phyloP scores from a whole-genome alignment of 73 alveolate species.

The Paramecium sonneborni region DNA sequence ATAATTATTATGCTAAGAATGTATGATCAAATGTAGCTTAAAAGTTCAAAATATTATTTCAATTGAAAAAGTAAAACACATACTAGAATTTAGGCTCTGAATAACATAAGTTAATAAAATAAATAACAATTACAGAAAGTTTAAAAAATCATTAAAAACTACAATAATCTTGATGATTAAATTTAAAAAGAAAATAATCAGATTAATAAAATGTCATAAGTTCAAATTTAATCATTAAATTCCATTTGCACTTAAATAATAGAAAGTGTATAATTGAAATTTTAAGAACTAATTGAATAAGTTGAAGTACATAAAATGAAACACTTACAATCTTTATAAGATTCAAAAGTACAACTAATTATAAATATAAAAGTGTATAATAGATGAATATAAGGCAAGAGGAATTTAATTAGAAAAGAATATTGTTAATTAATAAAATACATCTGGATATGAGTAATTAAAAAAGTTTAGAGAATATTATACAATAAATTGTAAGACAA shows the following conservation, averaged over 20 bases:
- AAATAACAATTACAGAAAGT: conserved; percentile 1
- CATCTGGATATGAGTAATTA: conserved; percentile 11
- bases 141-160: conserved; percentile 16
- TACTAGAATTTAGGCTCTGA: neutral
- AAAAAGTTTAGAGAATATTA: conserved; percentile 13
- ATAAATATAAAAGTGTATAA: neutral
- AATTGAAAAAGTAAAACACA: neutral
- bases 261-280: neutral
- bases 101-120: neutral
- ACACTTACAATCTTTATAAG: neutral
- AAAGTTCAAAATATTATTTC: neutral
- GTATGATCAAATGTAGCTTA: conserved; percentile 21
- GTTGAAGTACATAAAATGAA: conserved; percentile 38
- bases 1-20: conserved; percentile 2
- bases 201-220: neutral
- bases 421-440: neutral
- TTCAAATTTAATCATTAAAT: neutral
- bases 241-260: neutral
- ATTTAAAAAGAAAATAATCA: neutral
- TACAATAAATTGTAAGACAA: neutral
- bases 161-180: neutral
- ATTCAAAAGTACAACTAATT: neutral
- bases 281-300: neutral
- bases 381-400: conserved; percentile 35
- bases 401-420: conserved; percentile 27